A percentile compares a stretch with the other conserved stretches of the same genome.
These are phyloP conservation scores for Physaria fendleri DNA, from an alignment of 345 rosid genomes.

Conservation along the genomic window DNA sequence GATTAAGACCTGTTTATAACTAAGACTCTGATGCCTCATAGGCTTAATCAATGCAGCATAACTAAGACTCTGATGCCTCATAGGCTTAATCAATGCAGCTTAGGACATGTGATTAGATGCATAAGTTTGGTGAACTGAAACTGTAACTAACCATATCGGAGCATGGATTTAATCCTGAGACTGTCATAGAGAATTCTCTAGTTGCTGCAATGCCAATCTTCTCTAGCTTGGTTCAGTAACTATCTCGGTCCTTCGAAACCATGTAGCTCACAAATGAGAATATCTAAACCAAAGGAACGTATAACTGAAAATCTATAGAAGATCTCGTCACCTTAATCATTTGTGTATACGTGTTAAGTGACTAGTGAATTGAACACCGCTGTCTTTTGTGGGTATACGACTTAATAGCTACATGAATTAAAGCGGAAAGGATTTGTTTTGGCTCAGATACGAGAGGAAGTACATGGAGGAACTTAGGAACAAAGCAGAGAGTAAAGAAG, in stretches of 20 bases:
- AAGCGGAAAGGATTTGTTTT: neutral
- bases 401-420: constrained; percentile 7
- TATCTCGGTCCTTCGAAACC: constrained; percentile 26
- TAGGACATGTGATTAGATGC: neutral
- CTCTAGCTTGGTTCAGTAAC: constrained; percentile 49
- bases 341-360: constrained; percentile 37
- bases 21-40: neutral
- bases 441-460: constrained; percentile 54
- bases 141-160: neutral
- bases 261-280: neutral
- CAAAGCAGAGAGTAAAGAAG: constrained; percentile 59
- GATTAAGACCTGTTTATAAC: neutral
- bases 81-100: neutral
- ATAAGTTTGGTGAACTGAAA: neutral
- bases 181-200: constrained; percentile 51
- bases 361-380: neutral
- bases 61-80: neutral
- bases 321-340: constrained; percentile 40
- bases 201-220: constrained; percentile 45
- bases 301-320: neutral
- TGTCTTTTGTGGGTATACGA: neutral
- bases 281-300: neutral
- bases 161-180: constrained; percentile 34
- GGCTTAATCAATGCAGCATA: neutral
- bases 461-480: constrained; percentile 66